Percentiles rank a stretch among this genome's conserved stretches.
Conservation (phyloP, 1,139 yeast genomes). For the Geotrichum klebahnii region DNA sequence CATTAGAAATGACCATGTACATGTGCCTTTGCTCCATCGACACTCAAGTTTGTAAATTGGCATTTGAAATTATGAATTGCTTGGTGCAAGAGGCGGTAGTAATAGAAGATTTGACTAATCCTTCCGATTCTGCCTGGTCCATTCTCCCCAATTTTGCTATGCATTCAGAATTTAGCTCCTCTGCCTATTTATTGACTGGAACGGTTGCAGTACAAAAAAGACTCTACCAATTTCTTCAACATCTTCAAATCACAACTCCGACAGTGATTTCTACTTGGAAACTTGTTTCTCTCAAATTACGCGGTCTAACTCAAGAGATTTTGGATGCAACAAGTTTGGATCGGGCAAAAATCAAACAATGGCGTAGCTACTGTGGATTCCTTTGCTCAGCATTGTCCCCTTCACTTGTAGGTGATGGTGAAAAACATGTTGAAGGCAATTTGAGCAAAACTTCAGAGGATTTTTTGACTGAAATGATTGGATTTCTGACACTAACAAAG, state of each 20-base stretch:
- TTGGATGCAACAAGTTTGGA: constrained; percentile 12
- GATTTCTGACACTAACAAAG: constrained; percentile 27
- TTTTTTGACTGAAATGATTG: constrained; percentile 30
- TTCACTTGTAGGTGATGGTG: constrained; percentile 29
- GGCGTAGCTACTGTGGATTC: constrained; percentile 44
- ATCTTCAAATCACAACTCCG: constrained; percentile 53
- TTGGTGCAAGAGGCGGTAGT: constrained; percentile 43
- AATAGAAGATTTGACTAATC: constrained; percentile 30
- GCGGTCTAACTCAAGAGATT: constrained; percentile 40
- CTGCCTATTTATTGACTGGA: constrained; percentile 63
- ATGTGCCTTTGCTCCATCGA: constrained; percentile 56
- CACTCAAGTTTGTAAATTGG: constrained; percentile 52
- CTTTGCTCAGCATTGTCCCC: constrained; percentile 43
- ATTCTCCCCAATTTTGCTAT: constrained; percentile 37
- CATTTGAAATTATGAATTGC: constrained; percentile 49
- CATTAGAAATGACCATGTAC: constrained; percentile 48
- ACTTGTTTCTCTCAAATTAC: constrained; percentile 49
- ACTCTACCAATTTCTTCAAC: constrained; percentile 52
- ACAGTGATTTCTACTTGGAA: constrained; percentile 61
- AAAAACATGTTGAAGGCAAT: constrained; percentile 23
- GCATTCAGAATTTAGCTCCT: constrained; percentile 52
- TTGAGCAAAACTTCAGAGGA: constrained; percentile 20
- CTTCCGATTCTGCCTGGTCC: constrained; percentile 32
- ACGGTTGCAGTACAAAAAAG: constrained; percentile 72
- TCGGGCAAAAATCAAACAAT: constrained; percentile 26